These are phyloP conservation scores for Mycena galericulata DNA, from an alignment of 768 basidiomycete species.

Conservation along the genomic window DNA sequence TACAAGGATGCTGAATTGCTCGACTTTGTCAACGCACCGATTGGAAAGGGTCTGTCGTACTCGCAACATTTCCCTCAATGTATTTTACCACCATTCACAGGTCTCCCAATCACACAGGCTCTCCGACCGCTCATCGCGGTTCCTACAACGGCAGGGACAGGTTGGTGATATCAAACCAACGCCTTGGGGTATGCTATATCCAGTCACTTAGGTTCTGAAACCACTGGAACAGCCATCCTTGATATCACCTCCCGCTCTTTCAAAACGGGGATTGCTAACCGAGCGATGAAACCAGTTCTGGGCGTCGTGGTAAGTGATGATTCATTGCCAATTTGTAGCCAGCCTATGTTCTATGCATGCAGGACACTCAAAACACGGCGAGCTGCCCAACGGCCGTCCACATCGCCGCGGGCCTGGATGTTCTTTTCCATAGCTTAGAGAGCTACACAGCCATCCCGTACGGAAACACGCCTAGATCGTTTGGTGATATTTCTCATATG, in stretches of 20 bases:
- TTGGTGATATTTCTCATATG: constrained; percentile 6
- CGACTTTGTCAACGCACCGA: constrained; percentile 97
- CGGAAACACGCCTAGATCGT: constrained; percentile 39
- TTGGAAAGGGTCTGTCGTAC: constrained; percentile 77
- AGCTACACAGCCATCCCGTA: constrained; percentile 95
- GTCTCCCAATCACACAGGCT: constrained; percentile 75
- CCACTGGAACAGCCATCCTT: constrained; percentile 94
- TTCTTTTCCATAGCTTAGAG: constrained; percentile 96
- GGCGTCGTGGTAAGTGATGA: constrained; percentile 73
- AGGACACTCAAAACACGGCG: constrained; percentile 92
- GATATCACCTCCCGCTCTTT: constrained; percentile 92
- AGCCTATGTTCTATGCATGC: constrained; percentile 40
- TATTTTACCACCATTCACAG: background rate
- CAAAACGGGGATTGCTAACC: constrained; percentile 96
- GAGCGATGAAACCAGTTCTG: constrained; percentile 90
- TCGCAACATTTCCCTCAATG: background rate
- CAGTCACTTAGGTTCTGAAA: constrained; percentile 71
- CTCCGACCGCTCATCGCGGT: constrained; percentile 90
- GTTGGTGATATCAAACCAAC: background rate
- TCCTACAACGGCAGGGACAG: constrained; percentile 83
- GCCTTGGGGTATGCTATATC: background rate
- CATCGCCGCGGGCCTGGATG: constrained; percentile 95
- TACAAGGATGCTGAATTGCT: constrained; percentile 94
- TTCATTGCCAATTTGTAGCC: background rate
- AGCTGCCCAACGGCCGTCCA: constrained; percentile 93